Evolutionary conservation across 768 basidiomycete species (phyloP), one percentile per base, ranked within the genome.

Genomic region (Sporobolomyces pararoseus): DNA sequence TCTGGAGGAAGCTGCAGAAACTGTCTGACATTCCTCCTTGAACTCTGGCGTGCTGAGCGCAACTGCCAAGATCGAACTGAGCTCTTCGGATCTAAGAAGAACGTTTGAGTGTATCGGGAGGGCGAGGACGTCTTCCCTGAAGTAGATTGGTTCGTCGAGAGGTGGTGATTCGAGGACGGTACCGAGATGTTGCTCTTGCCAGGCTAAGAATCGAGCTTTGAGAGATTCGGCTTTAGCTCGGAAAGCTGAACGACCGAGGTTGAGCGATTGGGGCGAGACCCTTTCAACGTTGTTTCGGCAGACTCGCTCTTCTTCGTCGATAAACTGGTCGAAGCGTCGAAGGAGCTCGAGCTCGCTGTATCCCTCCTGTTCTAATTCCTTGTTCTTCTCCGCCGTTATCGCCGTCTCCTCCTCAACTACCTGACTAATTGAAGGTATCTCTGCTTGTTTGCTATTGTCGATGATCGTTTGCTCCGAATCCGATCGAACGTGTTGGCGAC

Each of bases 11-110:
- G 46, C 32, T 23, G 60, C 53, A 23, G 34, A 51, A 2, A 51
- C 19, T 9, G 42, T 35, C 6, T 25, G 59, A 13, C 13, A 64
- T 31, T n/a, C 63, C 23, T 66, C 72, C 37, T 63, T 50, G 51
- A 73, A 73, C 1, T 54, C 21, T 0, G 35, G 54, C 16, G 67
- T 42, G 32, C 57, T 61, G 50, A 73, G 68, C 4, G 72, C 47
- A 60, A 73, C 63, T 3, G 72, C 72, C 42, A 73, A 65, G 31
- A 63, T 17, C 10, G 64, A 66, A 23, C 60, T 63, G 16, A 66
- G 42, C 42, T 73, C 72, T 19, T 21, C 39, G n/a, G 68, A 52
- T 7, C 67, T 39, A 19, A 66, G 63, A 51, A 73, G 59, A 25
- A 73, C 42, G 2, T 44, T 32, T 21, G 60, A 62, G 27, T 39